phyloP scores from a whole-genome alignment of 176 grass and related monocot species.

The Calamus simplicifolius region DNA sequence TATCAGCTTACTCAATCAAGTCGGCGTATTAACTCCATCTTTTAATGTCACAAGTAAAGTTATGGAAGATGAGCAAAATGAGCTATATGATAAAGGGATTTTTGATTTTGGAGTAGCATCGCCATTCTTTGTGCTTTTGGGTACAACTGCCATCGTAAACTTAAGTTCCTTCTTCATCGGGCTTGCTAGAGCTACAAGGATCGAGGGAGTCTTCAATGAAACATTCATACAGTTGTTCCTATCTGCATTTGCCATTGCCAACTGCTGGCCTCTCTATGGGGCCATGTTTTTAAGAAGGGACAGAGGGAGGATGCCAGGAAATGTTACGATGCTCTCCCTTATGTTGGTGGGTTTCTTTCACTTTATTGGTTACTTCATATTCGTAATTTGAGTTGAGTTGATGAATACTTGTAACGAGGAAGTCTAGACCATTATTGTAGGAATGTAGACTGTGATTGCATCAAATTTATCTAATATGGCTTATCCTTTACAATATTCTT shows the following conservation, averaged over 20 bases:
- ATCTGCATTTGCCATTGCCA: slow-evolving; percentile 19
- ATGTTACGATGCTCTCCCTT: neutral
- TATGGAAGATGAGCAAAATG: slow-evolving; percentile 27
- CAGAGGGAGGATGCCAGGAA: slow-evolving; percentile 31
- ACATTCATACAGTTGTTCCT: slow-evolving; percentile 32
- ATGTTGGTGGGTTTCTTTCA: neutral
- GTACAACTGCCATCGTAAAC: slow-evolving; percentile 13
- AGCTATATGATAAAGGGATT: slow-evolving; percentile 10
- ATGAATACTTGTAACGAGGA: too few relatives aligned
- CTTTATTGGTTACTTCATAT: slow-evolving; percentile 1
- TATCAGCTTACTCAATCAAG: slow-evolving; percentile 9
- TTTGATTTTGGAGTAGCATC: slow-evolving; percentile 28
- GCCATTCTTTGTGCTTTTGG: slow-evolving; percentile 29
- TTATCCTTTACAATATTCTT: too few relatives aligned
- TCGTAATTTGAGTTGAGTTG: neutral
- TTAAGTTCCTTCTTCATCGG: slow-evolving; percentile 18
- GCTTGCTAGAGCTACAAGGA: slow-evolving; percentile 6
- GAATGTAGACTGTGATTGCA: too few relatives aligned
- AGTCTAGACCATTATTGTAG: too few relatives aligned
- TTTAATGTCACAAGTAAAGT: slow-evolving; percentile 38
- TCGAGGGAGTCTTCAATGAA: slow-evolving; percentile 4
- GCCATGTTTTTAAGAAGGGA: slow-evolving; percentile 36
- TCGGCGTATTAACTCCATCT: slow-evolving; percentile 5
- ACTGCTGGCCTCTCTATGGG: slow-evolving; percentile 33
- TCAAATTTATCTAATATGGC: too few relatives aligned